Percentiles rank a stretch among this genome's conserved stretches.
These are phyloP conservation scores for Thermomyces lanuginosus DNA, from an alignment of 2,329 filamentous ascomycete genomes.

Conservation along the genomic window DNA sequence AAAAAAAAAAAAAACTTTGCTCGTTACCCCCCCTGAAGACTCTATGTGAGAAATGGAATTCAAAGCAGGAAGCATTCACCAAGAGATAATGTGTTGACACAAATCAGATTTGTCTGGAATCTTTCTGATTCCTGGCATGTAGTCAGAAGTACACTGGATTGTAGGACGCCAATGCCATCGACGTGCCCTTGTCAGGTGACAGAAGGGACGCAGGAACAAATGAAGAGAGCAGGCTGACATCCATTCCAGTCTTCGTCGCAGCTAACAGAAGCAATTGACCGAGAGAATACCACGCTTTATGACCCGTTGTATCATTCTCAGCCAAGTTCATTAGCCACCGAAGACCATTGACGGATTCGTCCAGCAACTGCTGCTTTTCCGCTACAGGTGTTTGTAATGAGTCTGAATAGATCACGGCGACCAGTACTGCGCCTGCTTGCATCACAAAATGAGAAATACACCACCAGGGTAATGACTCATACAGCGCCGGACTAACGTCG, in stretches of 20 bases:
- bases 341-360: background rate
- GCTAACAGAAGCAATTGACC: conserved; percentile 1
- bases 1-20: no score
- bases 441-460: conserved; percentile 24
- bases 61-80: no score
- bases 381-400: conserved; percentile 10
- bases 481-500: conserved; percentile 12
- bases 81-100: no score
- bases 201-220: conserved; percentile 1
- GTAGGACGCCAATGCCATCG: conserved; percentile 1
- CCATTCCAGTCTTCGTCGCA: background rate
- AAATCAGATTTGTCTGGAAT: no score
- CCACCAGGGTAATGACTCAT: conserved; percentile 25
- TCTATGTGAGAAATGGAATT: no score
- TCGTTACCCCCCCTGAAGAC: no score
- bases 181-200: background rate
- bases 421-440: conserved; percentile 21
- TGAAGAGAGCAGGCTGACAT: background rate
- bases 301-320: background rate
- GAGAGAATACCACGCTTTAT: background rate
- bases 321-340: conserved; percentile 1
- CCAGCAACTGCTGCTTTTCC: conserved; percentile 8
- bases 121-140: no score
- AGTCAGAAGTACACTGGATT: conserved; percentile 3
- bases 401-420: conserved; percentile 21